Base-by-base conservation (phyloP, 306 rosid species). In the Castanea crenata region DNA sequence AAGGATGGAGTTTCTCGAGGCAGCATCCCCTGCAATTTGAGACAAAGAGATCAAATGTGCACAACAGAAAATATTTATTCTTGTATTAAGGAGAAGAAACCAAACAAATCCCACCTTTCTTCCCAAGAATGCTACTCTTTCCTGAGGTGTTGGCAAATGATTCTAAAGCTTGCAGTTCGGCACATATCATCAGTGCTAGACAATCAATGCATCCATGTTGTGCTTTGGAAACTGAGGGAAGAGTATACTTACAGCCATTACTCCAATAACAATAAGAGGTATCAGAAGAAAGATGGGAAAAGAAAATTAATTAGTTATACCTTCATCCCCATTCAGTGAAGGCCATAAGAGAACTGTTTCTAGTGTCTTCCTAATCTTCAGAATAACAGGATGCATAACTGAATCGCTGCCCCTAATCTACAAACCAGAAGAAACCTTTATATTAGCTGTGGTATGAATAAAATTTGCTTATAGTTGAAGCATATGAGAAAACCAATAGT, bases 171-270 rank as follows among this genome's bases (percentile, higher is more conserved):
- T 86, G 95, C 73, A 87, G 82, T 69, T 95, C 95, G 70, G 91
- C 88, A 82, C 92, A 92, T 83, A 92, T 83, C 97, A 95, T 92
- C 69, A 95, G 83, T 63, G 99, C 97, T 56, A 95, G 87, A 81
- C 97, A 91, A 86, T 91, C 95, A 74, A 91, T 95, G 90, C 98
- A 95, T 69, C 97, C 99, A 84, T 92, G 97, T 85, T 95, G 97
- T 70, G 90, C 90, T 86, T 84, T 91, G 69, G 92, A 89, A 85
- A 92, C 99, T 94, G 87, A 62, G 69, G 38, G 16, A 21, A 81
- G 73, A 62, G 61, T 52, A 81, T 76, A 14, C 16, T 51, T 74
- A 65, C 62, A 75, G 20, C 65, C 49, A 29, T 76, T 38, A 68
- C 25, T 68, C 15, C 4, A 6, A 35, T 68, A 86, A 67, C 55